Evolutionary conservation across 176 grass and related monocot species (phyloP).

Genomic region (Eleusine indica): DNA sequence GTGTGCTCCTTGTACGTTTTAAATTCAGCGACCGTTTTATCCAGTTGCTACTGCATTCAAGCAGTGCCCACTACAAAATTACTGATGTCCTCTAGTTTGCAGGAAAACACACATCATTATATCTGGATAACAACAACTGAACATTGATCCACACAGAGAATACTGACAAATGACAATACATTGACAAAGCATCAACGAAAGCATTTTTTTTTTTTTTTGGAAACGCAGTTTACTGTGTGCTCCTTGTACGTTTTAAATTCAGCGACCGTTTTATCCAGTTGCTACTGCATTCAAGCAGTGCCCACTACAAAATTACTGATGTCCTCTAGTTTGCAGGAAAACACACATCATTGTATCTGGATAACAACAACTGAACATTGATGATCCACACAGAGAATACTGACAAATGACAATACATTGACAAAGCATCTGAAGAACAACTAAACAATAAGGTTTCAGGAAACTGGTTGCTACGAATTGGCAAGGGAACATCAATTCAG

Average conservation of each 20-base stretch:
- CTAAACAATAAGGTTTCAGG: no score
- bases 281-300: neutral
- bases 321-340: neutral
- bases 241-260: neutral
- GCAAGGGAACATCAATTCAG: neutral
- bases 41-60: neutral
- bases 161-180: neutral
- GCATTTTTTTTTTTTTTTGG: conserved; percentile 1
- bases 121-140: neutral
- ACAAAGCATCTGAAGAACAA: neutral
- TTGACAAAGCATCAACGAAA: conserved; percentile 51
- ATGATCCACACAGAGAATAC: neutral
- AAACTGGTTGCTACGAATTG: neutral
- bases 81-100: neutral
- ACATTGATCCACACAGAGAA: neutral
- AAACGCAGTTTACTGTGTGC: no score
- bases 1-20: neutral
- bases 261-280: neutral
- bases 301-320: neutral
- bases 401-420: neutral
- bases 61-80: neutral
- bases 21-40: neutral
- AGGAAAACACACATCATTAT: neutral
- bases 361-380: neutral
- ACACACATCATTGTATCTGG: neutral